Conservation (phyloP, 2,329 filamentous ascomycete genomes). For the Lecanosticta acicola region DNA sequence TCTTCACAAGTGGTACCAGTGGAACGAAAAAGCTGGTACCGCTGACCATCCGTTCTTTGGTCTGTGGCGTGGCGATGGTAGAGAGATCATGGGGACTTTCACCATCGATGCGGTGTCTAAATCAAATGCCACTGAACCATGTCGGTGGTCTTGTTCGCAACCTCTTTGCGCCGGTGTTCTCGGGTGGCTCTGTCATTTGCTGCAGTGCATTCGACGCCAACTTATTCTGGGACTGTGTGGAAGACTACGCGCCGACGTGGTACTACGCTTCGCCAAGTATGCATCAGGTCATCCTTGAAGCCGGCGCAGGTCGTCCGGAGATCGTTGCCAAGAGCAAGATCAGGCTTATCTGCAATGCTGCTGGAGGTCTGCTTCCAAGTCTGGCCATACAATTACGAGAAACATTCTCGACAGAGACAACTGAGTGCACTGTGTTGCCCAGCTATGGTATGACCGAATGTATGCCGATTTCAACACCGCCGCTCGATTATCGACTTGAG, state of each 20-base stretch:
- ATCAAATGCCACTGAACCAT: conserved; percentile 57
- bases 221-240: conserved; percentile 52
- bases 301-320: conserved; percentile 37
- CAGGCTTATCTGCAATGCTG: conserved; percentile 52
- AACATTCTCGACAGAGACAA: conserved; percentile 38
- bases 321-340: conserved; percentile 43
- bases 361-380: conserved; percentile 49
- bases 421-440: conserved; percentile 45
- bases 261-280: conserved; percentile 56
- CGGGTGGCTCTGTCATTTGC: conserved; percentile 51
- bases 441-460: conserved; percentile 58
- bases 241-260: conserved; percentile 48
- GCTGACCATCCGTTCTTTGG: conserved; percentile 46
- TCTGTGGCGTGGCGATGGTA: conserved; percentile 49
- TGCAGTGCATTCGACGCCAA: conserved; percentile 51
- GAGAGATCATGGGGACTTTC: conserved; percentile 51
- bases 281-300: conserved; percentile 51
- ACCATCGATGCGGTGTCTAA: conserved; percentile 47
- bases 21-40: conserved; percentile 57
- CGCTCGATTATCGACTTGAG: conserved; percentile 48
- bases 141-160: conserved; percentile 50
- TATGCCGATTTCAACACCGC: conserved; percentile 54
- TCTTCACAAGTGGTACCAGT: conserved; percentile 55
- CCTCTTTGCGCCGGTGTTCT: conserved; percentile 51
- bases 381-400: conserved; percentile 46